phyloP scores from a whole-genome alignment of 1,284 basidiomycete genomes.

The Pholiota adiposa region DNA sequence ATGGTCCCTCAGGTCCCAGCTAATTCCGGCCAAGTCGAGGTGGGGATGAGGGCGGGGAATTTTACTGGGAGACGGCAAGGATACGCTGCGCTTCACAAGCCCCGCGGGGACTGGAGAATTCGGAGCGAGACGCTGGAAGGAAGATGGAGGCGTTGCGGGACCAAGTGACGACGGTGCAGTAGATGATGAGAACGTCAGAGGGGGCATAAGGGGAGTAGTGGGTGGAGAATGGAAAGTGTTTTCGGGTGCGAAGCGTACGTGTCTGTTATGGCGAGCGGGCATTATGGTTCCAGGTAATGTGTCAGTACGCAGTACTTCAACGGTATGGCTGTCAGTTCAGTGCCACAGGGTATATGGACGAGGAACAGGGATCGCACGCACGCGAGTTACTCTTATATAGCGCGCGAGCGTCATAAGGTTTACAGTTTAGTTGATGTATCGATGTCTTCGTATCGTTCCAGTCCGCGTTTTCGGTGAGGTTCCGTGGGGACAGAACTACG shows the following conservation, averaged over 20 bases:
- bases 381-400: conserved; percentile 1
- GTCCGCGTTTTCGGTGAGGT: neutral
- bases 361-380: neutral
- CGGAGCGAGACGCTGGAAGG: conserved; percentile 21
- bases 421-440: neutral
- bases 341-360: neutral
- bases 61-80: neutral
- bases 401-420: neutral
- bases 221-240: conserved; percentile 30
- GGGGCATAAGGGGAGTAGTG: conserved; percentile 16
- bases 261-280: conserved; percentile 25
- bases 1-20: conserved; percentile 27
- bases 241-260: conserved; percentile 36
- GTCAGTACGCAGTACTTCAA: neutral
- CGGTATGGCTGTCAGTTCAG: neutral
- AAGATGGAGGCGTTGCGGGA: conserved; percentile 30
- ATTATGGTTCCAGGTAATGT: conserved; percentile 5
- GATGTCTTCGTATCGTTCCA: neutral
- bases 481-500: neutral
- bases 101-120: conserved; percentile 14
- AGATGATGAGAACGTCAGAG: conserved; percentile 25
- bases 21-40: conserved; percentile 21
- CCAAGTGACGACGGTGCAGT: conserved; percentile 29
- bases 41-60: conserved; percentile 20
- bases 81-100: neutral